Conservation (phyloP, 495 filamentous ascomycete genomes). For the Parmelia sp. region DNA sequence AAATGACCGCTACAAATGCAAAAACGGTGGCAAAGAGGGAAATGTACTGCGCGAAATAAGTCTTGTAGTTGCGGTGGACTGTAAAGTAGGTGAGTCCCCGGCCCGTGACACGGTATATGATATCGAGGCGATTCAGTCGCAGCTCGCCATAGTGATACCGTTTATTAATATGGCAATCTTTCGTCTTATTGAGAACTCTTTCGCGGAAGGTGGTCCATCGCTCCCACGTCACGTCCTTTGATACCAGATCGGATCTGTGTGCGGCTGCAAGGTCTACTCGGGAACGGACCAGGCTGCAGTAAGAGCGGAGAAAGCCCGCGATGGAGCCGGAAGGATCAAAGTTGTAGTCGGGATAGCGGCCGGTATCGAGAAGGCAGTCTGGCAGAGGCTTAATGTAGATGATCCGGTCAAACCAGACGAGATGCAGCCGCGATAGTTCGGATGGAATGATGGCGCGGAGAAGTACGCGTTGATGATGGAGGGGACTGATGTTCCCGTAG, state of each 20-base stretch:
- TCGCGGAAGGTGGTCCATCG: neutral
- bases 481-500: neutral
- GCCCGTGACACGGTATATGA: no score
- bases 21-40: neutral
- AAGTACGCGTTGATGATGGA: neutral
- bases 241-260: neutral
- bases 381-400: neutral
- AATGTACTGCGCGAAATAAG: neutral
- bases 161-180: neutral
- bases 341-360: neutral
- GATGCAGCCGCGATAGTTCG: neutral
- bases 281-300: neutral
- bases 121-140: no score
- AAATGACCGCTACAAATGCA: neutral
- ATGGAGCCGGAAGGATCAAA: neutral
- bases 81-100: no score
- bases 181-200: neutral
- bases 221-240: neutral
- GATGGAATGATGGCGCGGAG: neutral
- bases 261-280: neutral
- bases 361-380: neutral
- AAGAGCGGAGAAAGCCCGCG: neutral
- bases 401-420: neutral
- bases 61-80: no score
- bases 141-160: neutral